Conservation (phyloP, 2,329 filamentous ascomycete species). For the Aspergillus puulaauensis region DNA sequence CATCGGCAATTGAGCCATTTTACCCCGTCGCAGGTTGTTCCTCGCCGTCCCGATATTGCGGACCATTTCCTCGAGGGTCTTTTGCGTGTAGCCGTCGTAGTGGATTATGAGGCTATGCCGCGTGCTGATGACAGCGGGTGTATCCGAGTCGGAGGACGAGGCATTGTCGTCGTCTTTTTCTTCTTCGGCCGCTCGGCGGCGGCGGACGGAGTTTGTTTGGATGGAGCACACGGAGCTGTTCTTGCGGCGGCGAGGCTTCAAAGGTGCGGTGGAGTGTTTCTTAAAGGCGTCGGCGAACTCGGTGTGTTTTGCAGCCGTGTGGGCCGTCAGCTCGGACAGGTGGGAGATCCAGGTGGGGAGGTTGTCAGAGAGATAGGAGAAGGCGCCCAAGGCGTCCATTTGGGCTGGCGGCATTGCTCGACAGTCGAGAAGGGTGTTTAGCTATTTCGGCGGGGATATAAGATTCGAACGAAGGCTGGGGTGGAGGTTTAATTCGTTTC, state of each 20-base stretch:
- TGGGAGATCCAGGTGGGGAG: constrained; percentile 46
- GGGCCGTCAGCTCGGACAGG: constrained; percentile 42
- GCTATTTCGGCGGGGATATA: neutral
- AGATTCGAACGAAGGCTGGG: neutral
- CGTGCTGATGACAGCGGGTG: constrained; percentile 60
- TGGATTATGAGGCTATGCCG: constrained; percentile 82
- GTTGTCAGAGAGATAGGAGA: constrained; percentile 45
- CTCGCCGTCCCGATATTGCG: constrained; percentile 76
- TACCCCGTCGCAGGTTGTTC: constrained; percentile 83
- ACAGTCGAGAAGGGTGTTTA: neutral
- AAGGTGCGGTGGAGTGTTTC: constrained; percentile 29
- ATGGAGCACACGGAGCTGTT: constrained; percentile 47
- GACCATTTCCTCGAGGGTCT: constrained; percentile 77
- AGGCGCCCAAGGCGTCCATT: constrained; percentile 47
- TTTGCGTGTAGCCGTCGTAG: constrained; percentile 85
- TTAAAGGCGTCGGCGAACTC: constrained; percentile 46
- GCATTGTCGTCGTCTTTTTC: constrained; percentile 26
- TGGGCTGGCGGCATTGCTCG: constrained; percentile 12
- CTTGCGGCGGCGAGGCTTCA: constrained; percentile 36
- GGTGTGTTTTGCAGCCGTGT: constrained; percentile 41
- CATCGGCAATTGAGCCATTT: constrained; percentile 52
- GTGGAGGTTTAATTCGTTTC: constrained; percentile 6
- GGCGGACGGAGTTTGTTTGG: constrained; percentile 24
- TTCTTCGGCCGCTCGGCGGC: constrained; percentile 28
- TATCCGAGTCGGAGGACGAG: constrained; percentile 37